These are phyloP conservation scores for Yarrowia deformans DNA, from an alignment of 805 yeast genomes.

Conservation along the genomic window DNA sequence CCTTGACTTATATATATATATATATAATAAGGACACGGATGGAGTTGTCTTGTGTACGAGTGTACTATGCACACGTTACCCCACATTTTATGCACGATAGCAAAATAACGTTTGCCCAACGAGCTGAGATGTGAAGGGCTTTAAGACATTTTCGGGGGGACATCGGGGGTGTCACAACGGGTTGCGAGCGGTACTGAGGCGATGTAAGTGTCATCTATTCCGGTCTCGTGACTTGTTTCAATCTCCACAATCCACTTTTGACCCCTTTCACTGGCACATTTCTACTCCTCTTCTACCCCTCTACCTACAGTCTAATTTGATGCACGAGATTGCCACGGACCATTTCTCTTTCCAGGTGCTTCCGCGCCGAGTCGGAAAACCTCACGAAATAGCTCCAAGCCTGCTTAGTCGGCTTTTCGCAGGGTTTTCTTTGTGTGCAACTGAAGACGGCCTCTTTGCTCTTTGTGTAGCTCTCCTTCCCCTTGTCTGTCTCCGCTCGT, in stretches of 20 bases:
- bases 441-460: neutral
- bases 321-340: neutral
- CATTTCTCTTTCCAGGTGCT: no score
- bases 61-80: neutral
- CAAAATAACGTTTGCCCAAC: neutral
- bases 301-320: neutral
- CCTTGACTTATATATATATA: neutral
- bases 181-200: no score
- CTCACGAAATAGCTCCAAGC: conserved; percentile 6
- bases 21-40: neutral
- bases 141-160: conserved; percentile 12
- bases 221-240: no score
- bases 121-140: neutral
- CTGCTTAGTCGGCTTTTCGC: conserved; percentile 18
- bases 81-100: conserved; percentile 37
- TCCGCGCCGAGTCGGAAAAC: neutral
- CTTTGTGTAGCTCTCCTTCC: neutral
- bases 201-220: no score
- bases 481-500: conserved; percentile 3
- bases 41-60: no score
- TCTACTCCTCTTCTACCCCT: no score
- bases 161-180: neutral
- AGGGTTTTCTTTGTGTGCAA: neutral
- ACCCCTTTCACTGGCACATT: neutral
- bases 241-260: no score